Evolutionary conservation across 345 rosid species (phyloP).

Genomic region (Reutealis trisperma): DNA sequence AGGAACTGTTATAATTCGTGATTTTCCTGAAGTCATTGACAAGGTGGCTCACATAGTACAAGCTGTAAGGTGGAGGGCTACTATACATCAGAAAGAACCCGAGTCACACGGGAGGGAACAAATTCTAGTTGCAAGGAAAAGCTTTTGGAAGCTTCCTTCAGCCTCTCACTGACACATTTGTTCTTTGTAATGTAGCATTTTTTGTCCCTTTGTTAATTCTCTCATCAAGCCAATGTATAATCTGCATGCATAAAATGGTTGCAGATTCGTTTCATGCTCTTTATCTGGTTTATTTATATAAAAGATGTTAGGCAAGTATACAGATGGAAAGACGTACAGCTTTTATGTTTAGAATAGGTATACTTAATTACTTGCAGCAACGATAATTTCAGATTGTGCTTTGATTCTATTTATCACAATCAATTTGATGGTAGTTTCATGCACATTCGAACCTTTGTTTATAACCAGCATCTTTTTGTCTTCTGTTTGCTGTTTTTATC

Average conservation of each 20-base stretch:
- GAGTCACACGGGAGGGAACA: slow-evolving; percentile 71
- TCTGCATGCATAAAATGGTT: slow-evolving; percentile 42
- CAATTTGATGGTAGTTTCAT: not conserved
- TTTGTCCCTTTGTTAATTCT: slow-evolving; percentile 24
- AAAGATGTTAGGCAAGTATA: slow-evolving; percentile 23
- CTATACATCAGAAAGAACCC: slow-evolving; percentile 66
- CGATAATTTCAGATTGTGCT: slow-evolving; percentile 13
- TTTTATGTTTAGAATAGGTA: slow-evolving; percentile 19
- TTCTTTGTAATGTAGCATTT: slow-evolving; percentile 44
- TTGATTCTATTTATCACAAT: not conserved
- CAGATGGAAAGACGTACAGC: slow-evolving; percentile 20
- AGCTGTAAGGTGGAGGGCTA: slow-evolving; percentile 72
- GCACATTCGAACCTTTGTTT: not conserved
- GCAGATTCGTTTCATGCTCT: slow-evolving; percentile 28
- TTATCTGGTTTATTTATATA: slow-evolving; percentile 23
- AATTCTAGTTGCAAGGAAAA: slow-evolving; percentile 72
- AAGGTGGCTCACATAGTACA: slow-evolving; percentile 63
- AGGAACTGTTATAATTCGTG: slow-evolving; percentile 77
- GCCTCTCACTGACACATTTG: slow-evolving; percentile 41
- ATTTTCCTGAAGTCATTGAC: slow-evolving; percentile 80
- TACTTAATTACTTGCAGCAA: slow-evolving; percentile 5
- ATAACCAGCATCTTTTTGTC: not conserved
- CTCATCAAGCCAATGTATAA: slow-evolving; percentile 27
- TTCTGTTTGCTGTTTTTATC: not conserved
- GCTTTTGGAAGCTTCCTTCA: slow-evolving; percentile 59